phyloP scores from a whole-genome alignment of 768 basidiomycete genomes.

The Calocybe cyanea region DNA sequence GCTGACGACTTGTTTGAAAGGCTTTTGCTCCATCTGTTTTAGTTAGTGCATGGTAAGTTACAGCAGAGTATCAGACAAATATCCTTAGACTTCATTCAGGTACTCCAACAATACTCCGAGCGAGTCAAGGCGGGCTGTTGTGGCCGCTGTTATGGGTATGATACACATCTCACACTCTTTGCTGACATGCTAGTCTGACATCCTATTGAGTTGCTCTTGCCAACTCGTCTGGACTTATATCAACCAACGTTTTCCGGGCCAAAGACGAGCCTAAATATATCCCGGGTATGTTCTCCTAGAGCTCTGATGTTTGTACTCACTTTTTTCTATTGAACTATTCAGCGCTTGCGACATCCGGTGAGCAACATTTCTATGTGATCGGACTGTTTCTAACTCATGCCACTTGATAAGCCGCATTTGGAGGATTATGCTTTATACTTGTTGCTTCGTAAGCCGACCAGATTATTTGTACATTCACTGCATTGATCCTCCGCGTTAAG shows the following conservation, averaged over 20 bases:
- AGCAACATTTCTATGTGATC: constrained; percentile 6
- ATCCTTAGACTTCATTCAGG: constrained; percentile 17
- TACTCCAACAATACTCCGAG: constrained; percentile 48
- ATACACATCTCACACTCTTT: background rate
- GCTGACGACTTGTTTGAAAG: constrained; percentile 18
- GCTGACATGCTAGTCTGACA: background rate
- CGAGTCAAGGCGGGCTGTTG: constrained; percentile 44
- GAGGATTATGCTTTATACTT: constrained; percentile 40
- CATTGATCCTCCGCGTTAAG: constrained; percentile 19
- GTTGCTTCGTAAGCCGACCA: constrained; percentile 29
- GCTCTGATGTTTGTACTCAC: background rate
- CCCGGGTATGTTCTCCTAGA: constrained; percentile 27
- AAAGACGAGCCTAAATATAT: constrained; percentile 48
- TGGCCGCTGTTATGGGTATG: constrained; percentile 49
- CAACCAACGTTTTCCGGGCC: constrained; percentile 48
- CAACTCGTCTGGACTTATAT: constrained; percentile 46
- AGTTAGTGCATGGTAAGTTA: constrained; percentile 36
- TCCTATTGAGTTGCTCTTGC: constrained; percentile 39
- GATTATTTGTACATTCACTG: constrained; percentile 3
- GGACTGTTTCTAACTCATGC: background rate
- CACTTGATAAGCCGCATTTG: constrained; percentile 42
- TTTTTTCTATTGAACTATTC: background rate
- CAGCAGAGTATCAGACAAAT: background rate
- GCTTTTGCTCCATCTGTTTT: constrained; percentile 46
- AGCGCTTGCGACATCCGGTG: constrained; percentile 43